phyloP scores from a whole-genome alignment of 108 stramenopile genomes.

The Chaetoceros tenuissimus region DNA sequence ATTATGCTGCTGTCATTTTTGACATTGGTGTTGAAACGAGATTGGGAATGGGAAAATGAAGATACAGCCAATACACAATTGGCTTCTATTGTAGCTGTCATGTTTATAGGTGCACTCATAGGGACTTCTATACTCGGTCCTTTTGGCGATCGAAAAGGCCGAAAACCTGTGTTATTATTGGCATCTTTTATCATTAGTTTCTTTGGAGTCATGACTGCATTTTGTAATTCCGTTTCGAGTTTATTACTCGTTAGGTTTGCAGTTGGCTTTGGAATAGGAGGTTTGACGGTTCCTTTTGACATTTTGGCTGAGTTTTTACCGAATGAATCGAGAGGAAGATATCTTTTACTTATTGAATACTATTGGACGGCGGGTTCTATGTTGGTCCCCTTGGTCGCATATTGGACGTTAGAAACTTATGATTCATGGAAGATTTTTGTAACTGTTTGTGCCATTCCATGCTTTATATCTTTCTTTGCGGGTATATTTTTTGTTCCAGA shows the following conservation, averaged over 20 bases:
- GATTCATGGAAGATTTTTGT: conserved; percentile 53
- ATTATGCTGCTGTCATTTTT: conserved; percentile 66
- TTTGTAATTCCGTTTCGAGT: conserved; percentile 23
- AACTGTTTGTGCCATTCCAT: conserved; percentile 45
- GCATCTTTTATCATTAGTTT: conserved; percentile 44
- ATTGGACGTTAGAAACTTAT: conserved; percentile 20
- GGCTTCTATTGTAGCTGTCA: conserved; percentile 45
- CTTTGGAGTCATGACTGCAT: conserved; percentile 55
- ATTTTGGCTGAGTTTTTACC: conserved; percentile 73
- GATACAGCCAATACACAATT: conserved; percentile 17
- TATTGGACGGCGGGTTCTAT: conserved; percentile 64
- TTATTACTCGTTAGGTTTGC: conserved; percentile 39
- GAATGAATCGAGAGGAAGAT: conserved; percentile 23
- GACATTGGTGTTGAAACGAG: conserved; percentile 49
- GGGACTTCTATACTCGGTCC: conserved; percentile 72
- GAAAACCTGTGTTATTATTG: conserved; percentile 70
- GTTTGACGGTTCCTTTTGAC: conserved; percentile 72
- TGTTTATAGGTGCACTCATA: conserved; percentile 70
- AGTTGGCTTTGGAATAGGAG: conserved; percentile 79
- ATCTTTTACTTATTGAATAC: conserved; percentile 40
- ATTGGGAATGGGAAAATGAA: conserved; percentile 39
- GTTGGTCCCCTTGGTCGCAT: conserved; percentile 49
- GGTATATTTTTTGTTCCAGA: conserved; percentile 51
- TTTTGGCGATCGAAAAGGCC: conserved; percentile 63
- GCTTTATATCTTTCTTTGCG: conserved; percentile 30